Base-by-base conservation (phyloP, 2,329 filamentous ascomycete species). In the Aureobasidium lini region DNA sequence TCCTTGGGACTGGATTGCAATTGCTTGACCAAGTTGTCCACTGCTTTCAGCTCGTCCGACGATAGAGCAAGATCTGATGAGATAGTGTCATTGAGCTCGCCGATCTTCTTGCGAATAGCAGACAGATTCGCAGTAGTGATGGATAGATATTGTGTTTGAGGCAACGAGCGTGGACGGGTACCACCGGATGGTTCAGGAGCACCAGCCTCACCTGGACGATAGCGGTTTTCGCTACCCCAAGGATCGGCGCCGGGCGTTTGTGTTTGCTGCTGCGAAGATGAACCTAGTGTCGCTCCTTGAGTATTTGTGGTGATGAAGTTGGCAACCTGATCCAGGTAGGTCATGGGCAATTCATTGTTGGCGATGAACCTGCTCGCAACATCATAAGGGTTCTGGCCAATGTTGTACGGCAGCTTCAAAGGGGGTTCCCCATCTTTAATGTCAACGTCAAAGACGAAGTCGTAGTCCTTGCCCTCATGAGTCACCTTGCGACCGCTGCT, bases 371-470 rank as follows among this genome's bases (percentile, higher is more conserved):
- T 96, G 37, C 88, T 90, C 0, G 94, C 93, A 2, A 88, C 87
- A 66, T 96, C 89, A 71, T 95, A 97, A 0, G 91, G 90, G 66
- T 96, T 96, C 70, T 96, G 88, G 1, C 88, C 90, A 11, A 93
- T 80, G 70, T 97, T 96, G 75, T 89, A 97, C 0, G 93, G 91
- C n/a, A 97, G 80, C 73, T 96, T 96, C 47, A 97, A 78, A 0
- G 93, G 85, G 11, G 93, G 92, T 69, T 95, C 93, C 56, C 91
- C 93, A 68, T 96, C 93, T 71, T 96, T 90, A 63, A 96, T 95
- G 67, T 96, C 92, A 29, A 96, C 92, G 69, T 96, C 92, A 66
- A 97, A 97, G 8, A 99, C 92, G 68, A 88, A 96, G 70, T 99
- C 94, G 71, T 95, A 99, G 62, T 93, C 89, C 69, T 95, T 84